These are phyloP conservation scores for Coemansia sp. DNA, from an alignment of 371 early-diverging fungal species.

Conservation along the genomic window DNA sequence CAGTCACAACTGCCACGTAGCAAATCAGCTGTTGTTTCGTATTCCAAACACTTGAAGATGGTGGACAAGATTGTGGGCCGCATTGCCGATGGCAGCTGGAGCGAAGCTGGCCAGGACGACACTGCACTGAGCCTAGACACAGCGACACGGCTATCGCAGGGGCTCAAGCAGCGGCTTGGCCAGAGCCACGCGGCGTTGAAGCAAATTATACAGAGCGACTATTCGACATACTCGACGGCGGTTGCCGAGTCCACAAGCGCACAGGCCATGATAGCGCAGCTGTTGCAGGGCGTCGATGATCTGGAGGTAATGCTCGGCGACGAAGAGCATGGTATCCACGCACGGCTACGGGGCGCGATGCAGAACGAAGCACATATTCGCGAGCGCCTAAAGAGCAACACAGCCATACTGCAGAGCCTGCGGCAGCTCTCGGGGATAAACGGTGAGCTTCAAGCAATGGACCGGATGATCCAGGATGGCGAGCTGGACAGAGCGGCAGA, in stretches of 20 bases:
- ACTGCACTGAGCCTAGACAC: not conserved
- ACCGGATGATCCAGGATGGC: not conserved
- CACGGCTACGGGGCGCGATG: constrained; percentile 13
- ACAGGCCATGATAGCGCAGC: constrained; percentile 7
- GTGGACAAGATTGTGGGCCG: too few relatives aligned
- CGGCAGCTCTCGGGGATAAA: constrained; percentile 11
- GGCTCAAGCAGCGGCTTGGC: constrained; percentile 8
- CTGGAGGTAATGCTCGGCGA: constrained; percentile 34
- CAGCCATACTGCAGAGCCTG: constrained; percentile 13
- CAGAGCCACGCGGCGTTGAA: not conserved
- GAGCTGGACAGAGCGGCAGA: constrained; percentile 10
- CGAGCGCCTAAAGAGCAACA: constrained; percentile 9
- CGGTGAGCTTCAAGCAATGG: constrained; percentile 5
- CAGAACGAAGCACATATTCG: constrained; percentile 1
- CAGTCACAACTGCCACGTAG: too few relatives aligned
- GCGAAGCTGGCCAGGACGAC: too few relatives aligned
- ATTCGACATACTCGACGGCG: constrained; percentile 11
- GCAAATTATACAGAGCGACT: not conserved
- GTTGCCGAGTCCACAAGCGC: constrained; percentile 4
- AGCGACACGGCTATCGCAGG: constrained; percentile 7
- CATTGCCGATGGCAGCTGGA: too few relatives aligned
- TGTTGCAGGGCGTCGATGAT: constrained; percentile 31
- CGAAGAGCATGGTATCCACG: constrained; percentile 21
- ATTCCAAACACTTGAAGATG: too few relatives aligned
- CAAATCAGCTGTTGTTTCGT: too few relatives aligned